phyloP scores from a whole-genome alignment of 2,329 filamentous ascomycete genomes.

The Paecilomyces formosus region DNA sequence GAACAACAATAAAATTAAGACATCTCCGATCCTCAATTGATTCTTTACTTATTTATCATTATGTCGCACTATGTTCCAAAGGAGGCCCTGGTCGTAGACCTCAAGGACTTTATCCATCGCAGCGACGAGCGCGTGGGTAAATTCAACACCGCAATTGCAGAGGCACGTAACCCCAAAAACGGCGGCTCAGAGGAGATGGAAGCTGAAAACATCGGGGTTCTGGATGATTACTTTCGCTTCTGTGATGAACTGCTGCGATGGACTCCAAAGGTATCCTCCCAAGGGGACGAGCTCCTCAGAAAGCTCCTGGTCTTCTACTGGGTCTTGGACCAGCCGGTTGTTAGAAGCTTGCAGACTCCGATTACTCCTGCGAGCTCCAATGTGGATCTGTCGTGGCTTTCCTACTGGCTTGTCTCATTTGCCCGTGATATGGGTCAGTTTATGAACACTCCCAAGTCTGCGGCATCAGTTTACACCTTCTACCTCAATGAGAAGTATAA shows the following conservation, averaged over 20 bases:
- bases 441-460: conserved; percentile 25
- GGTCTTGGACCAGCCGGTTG: conserved; percentile 27
- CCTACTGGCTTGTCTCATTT: conserved; percentile 33
- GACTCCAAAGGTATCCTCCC: not conserved
- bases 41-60: not conserved
- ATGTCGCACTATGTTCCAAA: not conserved
- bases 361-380: conserved; percentile 22
- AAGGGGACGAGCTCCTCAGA: not conserved
- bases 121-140: not conserved
- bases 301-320: conserved; percentile 29
- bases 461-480: conserved; percentile 24
- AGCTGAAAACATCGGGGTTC: not conserved
- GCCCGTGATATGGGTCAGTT: conserved; percentile 28
- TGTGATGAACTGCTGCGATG: not conserved
- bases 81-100: not conserved
- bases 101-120: not conserved
- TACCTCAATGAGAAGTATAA: conserved; percentile 21
- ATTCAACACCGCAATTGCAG: not conserved
- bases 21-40: not conserved
- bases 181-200: not conserved
- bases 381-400: conserved; percentile 24
- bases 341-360: conserved; percentile 18
- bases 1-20: not conserved
- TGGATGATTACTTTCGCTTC: not conserved
- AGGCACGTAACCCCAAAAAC: not conserved